Base-by-base conservation (phyloP, 805 yeast genomes). In the Candida sakaeoensis region DNA sequence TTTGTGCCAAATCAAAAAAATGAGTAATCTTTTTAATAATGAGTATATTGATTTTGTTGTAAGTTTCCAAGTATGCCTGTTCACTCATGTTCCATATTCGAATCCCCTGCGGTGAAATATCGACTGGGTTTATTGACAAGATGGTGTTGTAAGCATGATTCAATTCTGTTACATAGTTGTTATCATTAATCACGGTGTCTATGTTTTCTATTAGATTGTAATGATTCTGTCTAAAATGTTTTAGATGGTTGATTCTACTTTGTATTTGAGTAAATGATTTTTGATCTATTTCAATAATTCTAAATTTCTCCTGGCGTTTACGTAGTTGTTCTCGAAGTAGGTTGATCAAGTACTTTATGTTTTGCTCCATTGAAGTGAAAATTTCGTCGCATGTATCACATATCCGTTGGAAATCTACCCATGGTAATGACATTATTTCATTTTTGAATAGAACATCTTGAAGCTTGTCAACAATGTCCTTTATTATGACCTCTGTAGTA, bases 301-400 rank as follows among this genome's bases (percentile, higher is more conserved):
- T 71, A 52, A 83, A 82, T 43, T 79, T 80, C 40, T 85, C 91
- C 7, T 79, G 77, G 31, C 93, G 63, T 50, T 80, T 85, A 46
- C 96, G 68, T 29, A 85, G 66, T 3, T 85, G 58, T 44, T 90
- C 96, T 41, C 97, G 72, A 0, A 87, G 76, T 31, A 84, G 54
- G 37, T 77, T 73, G 1, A 80, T 75, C 61, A 82, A 77, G 40
- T 79, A 85, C 51, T 82, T 80, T 8, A 79, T 54, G 29, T 75
- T 73, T 19, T 67, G 71, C 26, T 87, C 95, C 67, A 90, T 76
- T 1, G 70, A 57, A 2, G 55, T 60, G 23, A 80, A 68, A 0
- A 75, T 47, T 1, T 57, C 55, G 0, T 51, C 32, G 0, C 72
- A 46, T 1, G 58, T 35, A 0, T 37, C 41, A 29, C 47, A 48